phyloP scores from a whole-genome alignment of 352 stramenopile genomes.

The Thalassiosira hispida region DNA sequence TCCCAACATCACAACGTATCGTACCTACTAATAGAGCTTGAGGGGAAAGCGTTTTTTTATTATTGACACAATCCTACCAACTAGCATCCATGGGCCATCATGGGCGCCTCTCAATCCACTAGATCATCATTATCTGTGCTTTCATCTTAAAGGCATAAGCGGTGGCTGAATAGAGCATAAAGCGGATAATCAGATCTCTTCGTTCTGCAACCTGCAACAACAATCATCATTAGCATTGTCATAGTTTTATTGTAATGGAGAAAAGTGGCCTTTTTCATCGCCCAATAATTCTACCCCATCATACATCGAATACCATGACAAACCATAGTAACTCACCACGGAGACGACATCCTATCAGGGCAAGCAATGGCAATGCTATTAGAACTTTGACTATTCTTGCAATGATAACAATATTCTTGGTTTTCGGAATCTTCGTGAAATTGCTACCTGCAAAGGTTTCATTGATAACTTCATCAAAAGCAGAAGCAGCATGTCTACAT shows the following conservation, averaged over 20 bases:
- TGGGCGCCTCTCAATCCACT: too few relatives aligned
- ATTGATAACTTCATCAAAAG: slow-evolving; percentile 21
- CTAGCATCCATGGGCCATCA: too few relatives aligned
- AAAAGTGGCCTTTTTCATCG: slow-evolving; percentile 13
- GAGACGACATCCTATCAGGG: background rate
- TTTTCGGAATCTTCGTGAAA: slow-evolving; percentile 31
- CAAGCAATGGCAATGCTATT: slow-evolving; percentile 3
- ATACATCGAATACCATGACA: slow-evolving; percentile 15
- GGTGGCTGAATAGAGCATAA: too few relatives aligned
- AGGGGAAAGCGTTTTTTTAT: too few relatives aligned
- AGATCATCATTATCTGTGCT: too few relatives aligned
- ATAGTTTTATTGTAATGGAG: slow-evolving; percentile 6
- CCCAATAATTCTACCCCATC: background rate
- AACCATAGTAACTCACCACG: background rate
- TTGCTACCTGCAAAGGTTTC: slow-evolving; percentile 24
- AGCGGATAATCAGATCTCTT: too few relatives aligned
- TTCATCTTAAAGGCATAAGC: too few relatives aligned
- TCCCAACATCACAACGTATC: too few relatives aligned
- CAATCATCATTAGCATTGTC: too few relatives aligned
- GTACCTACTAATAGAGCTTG: too few relatives aligned
- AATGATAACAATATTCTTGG: slow-evolving; percentile 22
- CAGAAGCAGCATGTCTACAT: slow-evolving; percentile 16
- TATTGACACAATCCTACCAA: too few relatives aligned
- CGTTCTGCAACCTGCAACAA: too few relatives aligned
- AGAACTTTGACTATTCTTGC: slow-evolving; percentile 15